Percentiles rank a stretch among this genome's conserved stretches.
Conservation (phyloP, 2,329 filamentous ascomycete genomes). For the Beauveria medogensis region DNA sequence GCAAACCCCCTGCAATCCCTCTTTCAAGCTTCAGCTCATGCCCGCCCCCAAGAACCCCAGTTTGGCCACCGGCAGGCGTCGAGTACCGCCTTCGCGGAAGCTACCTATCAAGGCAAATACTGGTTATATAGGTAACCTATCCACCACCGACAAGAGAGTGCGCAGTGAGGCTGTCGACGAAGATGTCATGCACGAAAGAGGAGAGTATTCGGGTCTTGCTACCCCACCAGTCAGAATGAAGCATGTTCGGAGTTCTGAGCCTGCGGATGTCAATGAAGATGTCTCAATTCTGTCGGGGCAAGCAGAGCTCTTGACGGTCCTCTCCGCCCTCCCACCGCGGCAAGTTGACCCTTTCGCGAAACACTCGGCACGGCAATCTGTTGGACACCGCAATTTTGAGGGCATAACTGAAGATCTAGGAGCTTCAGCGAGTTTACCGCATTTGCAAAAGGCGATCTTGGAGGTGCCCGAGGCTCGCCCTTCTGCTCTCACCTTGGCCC, state of each 20-base stretch:
- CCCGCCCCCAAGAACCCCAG: conserved; percentile 14
- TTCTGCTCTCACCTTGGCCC: neutral
- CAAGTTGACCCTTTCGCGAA: conserved; percentile 8
- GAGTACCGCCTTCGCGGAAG: neutral
- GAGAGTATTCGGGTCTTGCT: neutral
- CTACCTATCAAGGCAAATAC: neutral
- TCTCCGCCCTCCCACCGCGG: neutral
- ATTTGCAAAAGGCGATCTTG: neutral
- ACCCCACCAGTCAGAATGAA: neutral
- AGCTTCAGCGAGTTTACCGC: neutral
- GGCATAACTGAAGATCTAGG: neutral
- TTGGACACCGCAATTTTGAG: too few relatives aligned
- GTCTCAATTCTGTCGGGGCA: neutral
- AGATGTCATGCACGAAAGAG: neutral
- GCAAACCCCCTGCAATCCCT: conserved; percentile 44
- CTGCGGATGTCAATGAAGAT: neutral
- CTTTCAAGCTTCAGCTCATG: conserved; percentile 17
- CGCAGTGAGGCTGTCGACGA: neutral
- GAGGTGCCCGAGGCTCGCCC: neutral
- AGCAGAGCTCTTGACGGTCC: neutral
- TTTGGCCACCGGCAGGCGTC: neutral
- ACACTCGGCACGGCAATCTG: neutral
- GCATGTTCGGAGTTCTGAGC: conserved; percentile 6
- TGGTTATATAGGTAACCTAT: neutral
- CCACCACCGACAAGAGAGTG: neutral